These are phyloP conservation scores for Schwanniomyces vanrijiae DNA, from an alignment of 805 yeast genomes.

Conservation along the genomic window DNA sequence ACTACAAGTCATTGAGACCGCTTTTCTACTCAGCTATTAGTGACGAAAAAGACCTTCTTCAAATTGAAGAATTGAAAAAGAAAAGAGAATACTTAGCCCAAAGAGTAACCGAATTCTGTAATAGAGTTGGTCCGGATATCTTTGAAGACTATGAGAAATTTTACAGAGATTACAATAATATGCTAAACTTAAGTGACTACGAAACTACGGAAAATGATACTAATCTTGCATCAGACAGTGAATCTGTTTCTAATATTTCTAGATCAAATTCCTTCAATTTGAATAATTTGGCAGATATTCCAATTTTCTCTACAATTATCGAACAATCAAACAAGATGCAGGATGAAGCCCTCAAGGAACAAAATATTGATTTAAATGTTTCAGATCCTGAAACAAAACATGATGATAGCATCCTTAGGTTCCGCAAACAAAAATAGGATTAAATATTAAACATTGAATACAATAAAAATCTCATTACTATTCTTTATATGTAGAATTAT, in stretches of 20 bases:
- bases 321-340: background rate
- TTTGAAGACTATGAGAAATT: conserved; percentile 38
- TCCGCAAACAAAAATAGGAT: background rate
- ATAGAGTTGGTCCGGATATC: conserved; percentile 36
- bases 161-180: conserved; percentile 24
- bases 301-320: conserved; percentile 22
- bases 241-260: background rate
- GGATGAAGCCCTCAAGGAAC: background rate
- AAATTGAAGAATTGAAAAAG: conserved; percentile 30
- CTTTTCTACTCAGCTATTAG: conserved; percentile 32
- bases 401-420: background rate
- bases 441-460: background rate
- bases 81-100: conserved; percentile 25
- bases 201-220: background rate
- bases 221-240: background rate
- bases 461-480: too few species aligned
- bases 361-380: background rate
- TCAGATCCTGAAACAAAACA: background rate
- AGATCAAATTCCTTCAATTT: conserved; percentile 3
- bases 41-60: conserved; percentile 26
- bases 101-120: conserved; percentile 34
- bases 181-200: background rate
- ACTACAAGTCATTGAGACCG: conserved; percentile 40
- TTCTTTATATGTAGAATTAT: background rate
- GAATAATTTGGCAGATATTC: conserved; percentile 25